Evolutionary conservation across 2,329 filamentous ascomycete genomes (phyloP).

Genomic region (Dendryphion nanum): DNA sequence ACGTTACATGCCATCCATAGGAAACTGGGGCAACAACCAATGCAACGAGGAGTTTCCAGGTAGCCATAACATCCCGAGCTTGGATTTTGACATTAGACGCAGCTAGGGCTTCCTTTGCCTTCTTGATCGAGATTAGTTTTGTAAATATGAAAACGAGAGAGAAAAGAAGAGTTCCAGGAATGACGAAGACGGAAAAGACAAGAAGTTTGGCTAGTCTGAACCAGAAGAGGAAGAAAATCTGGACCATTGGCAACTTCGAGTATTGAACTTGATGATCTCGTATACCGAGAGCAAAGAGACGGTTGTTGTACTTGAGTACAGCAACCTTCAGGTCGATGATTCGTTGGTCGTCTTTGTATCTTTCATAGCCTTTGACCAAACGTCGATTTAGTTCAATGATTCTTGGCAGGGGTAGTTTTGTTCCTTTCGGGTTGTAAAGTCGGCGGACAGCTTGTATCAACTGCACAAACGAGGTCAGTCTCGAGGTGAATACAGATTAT

Average conservation of each 20-base stretch:
- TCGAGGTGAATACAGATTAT: background rate
- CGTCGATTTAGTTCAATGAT: slow-evolving; percentile 93
- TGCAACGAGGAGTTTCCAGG: slow-evolving; percentile 43
- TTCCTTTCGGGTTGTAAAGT: slow-evolving; percentile 90
- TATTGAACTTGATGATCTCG: slow-evolving; percentile 95
- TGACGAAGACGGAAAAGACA: slow-evolving; percentile 73
- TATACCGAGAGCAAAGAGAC: slow-evolving; percentile 80
- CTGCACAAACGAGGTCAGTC: slow-evolving; percentile 36
- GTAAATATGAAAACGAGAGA: slow-evolving; percentile 47
- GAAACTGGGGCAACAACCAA: slow-evolving; percentile 36
- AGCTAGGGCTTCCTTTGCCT: slow-evolving; percentile 39
- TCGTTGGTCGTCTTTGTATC: slow-evolving; percentile 86
- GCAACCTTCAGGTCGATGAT: slow-evolving; percentile 73
- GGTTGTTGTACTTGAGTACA: slow-evolving; percentile 82
- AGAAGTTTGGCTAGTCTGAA: slow-evolving; percentile 78
- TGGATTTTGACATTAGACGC: slow-evolving; percentile 42
- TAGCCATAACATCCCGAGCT: slow-evolving; percentile 41
- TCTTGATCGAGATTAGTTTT: slow-evolving; percentile 39
- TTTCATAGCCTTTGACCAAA: slow-evolving; percentile 85
- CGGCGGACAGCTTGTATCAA: slow-evolving; percentile 91
- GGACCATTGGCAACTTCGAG: slow-evolving; percentile 74
- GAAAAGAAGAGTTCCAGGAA: slow-evolving; percentile 86
- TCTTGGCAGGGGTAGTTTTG: slow-evolving; percentile 86
- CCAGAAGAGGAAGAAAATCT: slow-evolving; percentile 72
- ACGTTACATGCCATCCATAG: slow-evolving; percentile 32